phyloP scores from a whole-genome alignment of 2,329 filamentous ascomycete genomes.

The Paraphaeosphaeria minitans region DNA sequence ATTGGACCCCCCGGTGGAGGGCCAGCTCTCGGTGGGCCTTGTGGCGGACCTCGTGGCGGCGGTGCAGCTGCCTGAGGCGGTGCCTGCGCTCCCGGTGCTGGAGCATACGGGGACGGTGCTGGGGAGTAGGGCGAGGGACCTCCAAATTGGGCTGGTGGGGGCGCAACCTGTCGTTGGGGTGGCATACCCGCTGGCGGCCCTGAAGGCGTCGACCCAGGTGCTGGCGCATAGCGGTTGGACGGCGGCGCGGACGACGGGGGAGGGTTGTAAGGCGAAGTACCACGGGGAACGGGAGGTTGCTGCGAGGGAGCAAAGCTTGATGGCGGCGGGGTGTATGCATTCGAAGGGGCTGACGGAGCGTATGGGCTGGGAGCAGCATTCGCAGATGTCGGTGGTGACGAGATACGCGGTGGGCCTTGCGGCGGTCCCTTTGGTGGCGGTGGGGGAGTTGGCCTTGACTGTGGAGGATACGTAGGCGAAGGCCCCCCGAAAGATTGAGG shows the following conservation, averaged over 20 bases:
- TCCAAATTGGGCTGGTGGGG: slow-evolving; percentile 47
- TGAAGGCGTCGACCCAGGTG: slow-evolving; percentile 62
- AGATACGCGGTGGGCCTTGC: slow-evolving; percentile 58
- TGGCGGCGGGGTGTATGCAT: slow-evolving; percentile 64
- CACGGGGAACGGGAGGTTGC: slow-evolving; percentile 70
- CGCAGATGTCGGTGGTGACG: slow-evolving; percentile 66
- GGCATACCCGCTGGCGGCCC: slow-evolving; percentile 47
- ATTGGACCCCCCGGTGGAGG: slow-evolving; percentile 50
- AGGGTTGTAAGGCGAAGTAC: slow-evolving; percentile 83
- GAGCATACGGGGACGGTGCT: slow-evolving; percentile 11
- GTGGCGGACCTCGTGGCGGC: slow-evolving; percentile 34
- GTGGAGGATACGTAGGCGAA: slow-evolving; percentile 61
- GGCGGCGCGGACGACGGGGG: slow-evolving; percentile 71
- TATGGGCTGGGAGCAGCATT: slow-evolving; percentile 67
- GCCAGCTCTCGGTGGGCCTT: slow-evolving; percentile 52
- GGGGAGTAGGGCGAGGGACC: slow-evolving; percentile 46
- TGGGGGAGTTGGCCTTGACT: slow-evolving; percentile 69
- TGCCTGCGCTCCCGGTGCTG: slow-evolving; percentile 26
- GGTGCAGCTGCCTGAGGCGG: slow-evolving; percentile 50
- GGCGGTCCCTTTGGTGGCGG: slow-evolving; percentile 78
- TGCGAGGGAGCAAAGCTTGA: slow-evolving; percentile 52
- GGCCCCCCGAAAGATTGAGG: slow-evolving; percentile 64
- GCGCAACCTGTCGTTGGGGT: slow-evolving; percentile 51
- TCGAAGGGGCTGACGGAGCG: slow-evolving; percentile 58
- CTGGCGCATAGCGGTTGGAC: slow-evolving; percentile 67